phyloP scores from a whole-genome alignment of 2,329 filamentous ascomycete genomes.

The Sporothrix protearum region DNA sequence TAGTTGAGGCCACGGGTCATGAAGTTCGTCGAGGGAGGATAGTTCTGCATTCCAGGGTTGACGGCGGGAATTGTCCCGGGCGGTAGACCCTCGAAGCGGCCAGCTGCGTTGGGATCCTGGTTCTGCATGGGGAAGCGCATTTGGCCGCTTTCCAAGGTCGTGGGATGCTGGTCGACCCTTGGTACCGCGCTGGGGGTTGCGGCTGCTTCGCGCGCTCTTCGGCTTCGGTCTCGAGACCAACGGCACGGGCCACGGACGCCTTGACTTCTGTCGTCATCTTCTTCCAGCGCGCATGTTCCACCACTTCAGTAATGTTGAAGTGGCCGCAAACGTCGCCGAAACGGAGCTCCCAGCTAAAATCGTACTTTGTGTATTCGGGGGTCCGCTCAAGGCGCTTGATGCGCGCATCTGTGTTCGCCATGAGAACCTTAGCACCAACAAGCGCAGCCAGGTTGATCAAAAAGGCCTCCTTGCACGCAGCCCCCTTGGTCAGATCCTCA shows the following conservation, averaged over 20 bases:
- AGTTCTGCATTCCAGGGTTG: background rate
- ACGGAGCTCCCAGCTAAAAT: constrained; percentile 53
- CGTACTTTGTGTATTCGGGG: constrained; percentile 45
- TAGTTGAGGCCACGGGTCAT: background rate
- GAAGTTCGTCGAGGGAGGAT: background rate
- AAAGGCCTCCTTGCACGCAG: constrained; percentile 52
- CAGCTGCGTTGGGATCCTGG: background rate
- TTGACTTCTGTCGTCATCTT: constrained; percentile 10
- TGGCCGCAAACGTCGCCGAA: constrained; percentile 52
- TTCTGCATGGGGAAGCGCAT: background rate
- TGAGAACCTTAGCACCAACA: constrained; percentile 51
- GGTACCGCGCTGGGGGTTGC: constrained; percentile 1
- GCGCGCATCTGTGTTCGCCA: constrained; percentile 41
- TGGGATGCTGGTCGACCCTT: constrained; percentile 12
- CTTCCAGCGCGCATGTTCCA: constrained; percentile 44
- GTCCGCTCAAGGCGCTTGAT: constrained; percentile 45
- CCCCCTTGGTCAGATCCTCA: constrained; percentile 47
- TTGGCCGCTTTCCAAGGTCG: background rate
- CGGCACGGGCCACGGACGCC: constrained; percentile 24
- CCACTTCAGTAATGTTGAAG: constrained; percentile 52
- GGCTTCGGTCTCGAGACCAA: constrained; percentile 24
- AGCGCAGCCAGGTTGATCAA: constrained; percentile 58
- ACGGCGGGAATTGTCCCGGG: background rate
- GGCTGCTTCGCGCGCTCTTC: constrained; percentile 23
- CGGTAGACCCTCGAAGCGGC: background rate